Conservation (phyloP, 805 yeast species). For the Yamadazyma insecticola region DNA sequence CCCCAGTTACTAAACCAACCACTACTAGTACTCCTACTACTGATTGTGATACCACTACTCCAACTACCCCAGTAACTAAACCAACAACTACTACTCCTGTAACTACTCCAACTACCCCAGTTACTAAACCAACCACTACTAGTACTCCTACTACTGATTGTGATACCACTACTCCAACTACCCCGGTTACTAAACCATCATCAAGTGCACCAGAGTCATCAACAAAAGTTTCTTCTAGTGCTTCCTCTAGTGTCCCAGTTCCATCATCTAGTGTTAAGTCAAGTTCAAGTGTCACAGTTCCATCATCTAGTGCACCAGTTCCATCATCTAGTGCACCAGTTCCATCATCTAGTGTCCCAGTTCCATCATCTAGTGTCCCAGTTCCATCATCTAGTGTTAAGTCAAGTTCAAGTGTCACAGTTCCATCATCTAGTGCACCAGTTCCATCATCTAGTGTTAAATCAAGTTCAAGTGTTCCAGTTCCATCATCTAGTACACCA, state of each 20-base stretch:
- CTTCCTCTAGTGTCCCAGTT: too few relatives aligned
- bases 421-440: neutral
- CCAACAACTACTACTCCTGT: neutral
- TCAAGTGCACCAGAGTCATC: conserved; percentile 1
- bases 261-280: neutral
- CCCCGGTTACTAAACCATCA: conserved; percentile 1
- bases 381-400: conserved; percentile 5
- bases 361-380: conserved; percentile 1
- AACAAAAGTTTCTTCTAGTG: too few relatives aligned
- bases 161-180: neutral
- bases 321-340: too few relatives aligned
- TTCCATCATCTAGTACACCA: neutral
- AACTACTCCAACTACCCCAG: conserved; percentile 1
- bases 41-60: conserved; percentile 1
- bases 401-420: neutral
- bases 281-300: neutral
- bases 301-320: too few relatives aligned
- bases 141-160: conserved; percentile 1
- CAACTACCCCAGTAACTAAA: conserved; percentile 4
- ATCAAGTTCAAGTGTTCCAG: conserved; percentile 1
- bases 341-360: conserved; percentile 5
- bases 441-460: conserved; percentile 4
- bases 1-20: conserved; percentile 1
- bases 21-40: conserved; percentile 2
- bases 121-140: neutral